phyloP scores from a whole-genome alignment of 768 basidiomycete genomes.

The Trametes punicea region DNA sequence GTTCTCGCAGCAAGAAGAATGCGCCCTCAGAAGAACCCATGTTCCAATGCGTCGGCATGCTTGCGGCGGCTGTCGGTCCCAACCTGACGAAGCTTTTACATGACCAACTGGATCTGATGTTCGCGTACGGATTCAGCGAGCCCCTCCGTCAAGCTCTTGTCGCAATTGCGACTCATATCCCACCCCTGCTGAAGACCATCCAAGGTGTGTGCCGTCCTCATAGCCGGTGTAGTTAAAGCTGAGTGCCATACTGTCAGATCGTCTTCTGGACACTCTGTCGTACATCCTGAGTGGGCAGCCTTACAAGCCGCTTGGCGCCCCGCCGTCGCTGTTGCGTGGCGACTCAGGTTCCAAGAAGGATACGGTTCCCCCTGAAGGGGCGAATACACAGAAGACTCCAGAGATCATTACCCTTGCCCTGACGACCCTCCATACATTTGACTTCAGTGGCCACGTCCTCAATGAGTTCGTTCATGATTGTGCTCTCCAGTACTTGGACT shows the following conservation, averaged over 20 bases:
- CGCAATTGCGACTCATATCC: slow-evolving; percentile 82
- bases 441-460: slow-evolving; percentile 91
- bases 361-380: slow-evolving; percentile 1
- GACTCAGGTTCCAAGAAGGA: slow-evolving; percentile 54
- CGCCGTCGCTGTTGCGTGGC: slow-evolving; percentile 52
- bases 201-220: slow-evolving; percentile 57
- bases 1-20: slow-evolving; percentile 65
- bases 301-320: slow-evolving; percentile 88
- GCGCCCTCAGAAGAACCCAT: slow-evolving; percentile 92
- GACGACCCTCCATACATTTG: slow-evolving; percentile 83
- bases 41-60: slow-evolving; percentile 97
- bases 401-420: slow-evolving; percentile 81
- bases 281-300: slow-evolving; percentile 75
- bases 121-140: slow-evolving; percentile 89
- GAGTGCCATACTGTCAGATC: slow-evolving; percentile 50
- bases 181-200: slow-evolving; percentile 85
- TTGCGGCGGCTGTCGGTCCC: slow-evolving; percentile 91
- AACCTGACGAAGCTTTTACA: slow-evolving; percentile 94
- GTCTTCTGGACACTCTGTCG: slow-evolving; percentile 83
- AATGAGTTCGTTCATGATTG: slow-evolving; percentile 94
- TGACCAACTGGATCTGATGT: slow-evolving; percentile 96
- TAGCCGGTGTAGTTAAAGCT: neutral
- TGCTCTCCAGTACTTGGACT: slow-evolving; percentile 90
- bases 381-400: slow-evolving; percentile 45
- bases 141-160: slow-evolving; percentile 81